Percentiles rank a stretch among this genome's conserved stretches.
Evolutionary conservation across 305 asterid species (phyloP).

Genomic region (Solanum hybrid): DNA sequence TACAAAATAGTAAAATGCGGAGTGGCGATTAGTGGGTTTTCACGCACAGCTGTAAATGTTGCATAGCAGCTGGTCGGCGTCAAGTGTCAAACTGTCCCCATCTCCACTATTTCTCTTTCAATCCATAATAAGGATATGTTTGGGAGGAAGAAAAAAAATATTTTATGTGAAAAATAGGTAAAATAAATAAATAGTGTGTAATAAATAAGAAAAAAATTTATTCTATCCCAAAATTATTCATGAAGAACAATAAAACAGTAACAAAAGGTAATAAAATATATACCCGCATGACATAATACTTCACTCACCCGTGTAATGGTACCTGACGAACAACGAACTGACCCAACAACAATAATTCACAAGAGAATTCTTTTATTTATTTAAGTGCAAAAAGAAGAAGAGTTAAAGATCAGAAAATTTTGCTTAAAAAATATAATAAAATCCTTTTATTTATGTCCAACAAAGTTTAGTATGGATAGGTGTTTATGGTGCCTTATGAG

Average conservation of each 20-base stretch:
- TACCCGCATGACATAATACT: background rate
- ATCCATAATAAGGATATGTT: background rate
- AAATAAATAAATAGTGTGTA: background rate
- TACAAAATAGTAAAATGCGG: background rate
- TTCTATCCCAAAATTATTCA: no score
- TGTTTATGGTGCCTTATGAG: background rate
- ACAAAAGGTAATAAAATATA: background rate
- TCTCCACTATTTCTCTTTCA: background rate
- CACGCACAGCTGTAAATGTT: background rate
- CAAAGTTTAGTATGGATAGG: background rate
- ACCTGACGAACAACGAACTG: background rate
- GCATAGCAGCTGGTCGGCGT: conserved; percentile 2
- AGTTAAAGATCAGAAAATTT: background rate
- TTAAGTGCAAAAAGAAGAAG: background rate
- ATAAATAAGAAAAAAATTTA: no score
- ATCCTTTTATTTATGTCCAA: background rate
- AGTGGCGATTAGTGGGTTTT: background rate
- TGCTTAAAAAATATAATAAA: background rate
- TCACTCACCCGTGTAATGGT: background rate
- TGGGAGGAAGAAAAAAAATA: background rate
- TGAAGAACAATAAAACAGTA: background rate
- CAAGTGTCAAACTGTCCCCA: background rate
- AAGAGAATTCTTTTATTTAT: background rate
- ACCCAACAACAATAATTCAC: background rate
- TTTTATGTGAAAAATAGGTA: background rate